Conservation (phyloP, 192 early-diverging fungal species). For the Jimgerdemannia flammicorona region DNA sequence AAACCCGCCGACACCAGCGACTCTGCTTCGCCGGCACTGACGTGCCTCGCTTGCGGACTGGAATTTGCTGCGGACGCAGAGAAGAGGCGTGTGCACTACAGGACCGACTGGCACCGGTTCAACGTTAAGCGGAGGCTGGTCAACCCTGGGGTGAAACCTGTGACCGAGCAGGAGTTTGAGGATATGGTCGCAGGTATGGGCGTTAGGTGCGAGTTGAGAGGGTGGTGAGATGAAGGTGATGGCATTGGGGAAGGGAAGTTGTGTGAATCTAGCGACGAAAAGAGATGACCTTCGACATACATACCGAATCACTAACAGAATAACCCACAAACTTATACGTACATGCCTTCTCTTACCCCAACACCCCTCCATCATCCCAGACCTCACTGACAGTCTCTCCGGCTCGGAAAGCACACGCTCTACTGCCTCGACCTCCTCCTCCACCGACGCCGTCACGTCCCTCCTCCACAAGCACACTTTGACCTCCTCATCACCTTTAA, state of each 20-base stretch:
- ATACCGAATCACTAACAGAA: not conserved
- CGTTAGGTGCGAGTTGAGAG: too few species aligned
- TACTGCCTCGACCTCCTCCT: not conserved
- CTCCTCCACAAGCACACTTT: constrained; percentile 3
- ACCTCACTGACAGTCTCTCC: constrained; percentile 43
- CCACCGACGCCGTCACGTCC: not conserved
- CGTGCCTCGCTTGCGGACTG: constrained; percentile 43
- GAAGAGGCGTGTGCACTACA: constrained; percentile 45
- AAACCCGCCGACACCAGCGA: not conserved
- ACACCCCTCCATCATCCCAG: constrained; percentile 1
- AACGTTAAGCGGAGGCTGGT: constrained; percentile 49
- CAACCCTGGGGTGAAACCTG: constrained; percentile 26
- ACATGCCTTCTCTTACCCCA: too few species aligned
- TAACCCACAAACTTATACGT: too few species aligned
- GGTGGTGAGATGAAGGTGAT: not conserved
- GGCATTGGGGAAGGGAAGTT: too few species aligned
- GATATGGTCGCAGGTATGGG: constrained; percentile 41
- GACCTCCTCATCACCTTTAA: not conserved
- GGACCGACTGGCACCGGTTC: constrained; percentile 52
- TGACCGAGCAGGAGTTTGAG: constrained; percentile 44
- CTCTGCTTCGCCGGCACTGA: constrained; percentile 16
- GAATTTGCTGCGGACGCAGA: constrained; percentile 23
- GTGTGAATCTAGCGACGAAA: not conserved
- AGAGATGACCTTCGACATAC: not conserved
- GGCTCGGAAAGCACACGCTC: constrained; percentile 31